Evolutionary conservation across 805 yeast genomes (phyloP), one percentile per base, ranked within the genome.

Genomic region (Schizosaccharomyces lindneri): DNA sequence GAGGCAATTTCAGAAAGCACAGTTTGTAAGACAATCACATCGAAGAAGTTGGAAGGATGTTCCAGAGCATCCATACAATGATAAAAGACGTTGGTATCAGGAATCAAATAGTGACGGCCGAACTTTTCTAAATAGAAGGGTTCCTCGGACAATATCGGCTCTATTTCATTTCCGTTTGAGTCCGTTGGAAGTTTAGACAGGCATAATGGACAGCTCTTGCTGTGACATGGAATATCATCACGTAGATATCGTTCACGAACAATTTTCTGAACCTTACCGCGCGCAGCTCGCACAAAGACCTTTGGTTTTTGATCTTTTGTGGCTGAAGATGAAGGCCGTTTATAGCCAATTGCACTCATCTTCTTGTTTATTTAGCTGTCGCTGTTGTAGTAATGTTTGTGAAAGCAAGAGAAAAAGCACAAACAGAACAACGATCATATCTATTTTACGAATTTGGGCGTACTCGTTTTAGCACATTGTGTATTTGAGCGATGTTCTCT

Each of bases 241-340:
- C 98, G 79, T 63, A 93, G 74, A 69, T 93, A 93, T 71, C 90
- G 98, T 70, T 93, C 99, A 65, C 97, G 78, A 9, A 90, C 95
- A 32, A 93, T 79, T 70, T 93, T 90, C 43, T 88, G 78, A 4
- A 97, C 96, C 57, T 83, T 83, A 9, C 97, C 97, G 67, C 93
- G 78, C 31, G 73, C 66, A 1, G 96, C 86, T 67, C 96, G 75
- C 62, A 93, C 95, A 73, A 85, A 90, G 17, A 93, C 95, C 71
- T 90, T 90, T 48, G n/a, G 21, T 43, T 64, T 66, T 19, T 41
- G 61, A 7, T 19, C 24, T 15, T 48, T 48, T 24, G 32, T 31
- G 4, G 24, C 24, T 5, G 60, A 55, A 21, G 24, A 17, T 17
- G n/a, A n/a, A 55, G 43, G 31, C 60, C 60, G 21, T 11, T 55